Evolutionary conservation across 495 filamentous ascomycete species (phyloP).

Genomic region (Daldinia childiae): DNA sequence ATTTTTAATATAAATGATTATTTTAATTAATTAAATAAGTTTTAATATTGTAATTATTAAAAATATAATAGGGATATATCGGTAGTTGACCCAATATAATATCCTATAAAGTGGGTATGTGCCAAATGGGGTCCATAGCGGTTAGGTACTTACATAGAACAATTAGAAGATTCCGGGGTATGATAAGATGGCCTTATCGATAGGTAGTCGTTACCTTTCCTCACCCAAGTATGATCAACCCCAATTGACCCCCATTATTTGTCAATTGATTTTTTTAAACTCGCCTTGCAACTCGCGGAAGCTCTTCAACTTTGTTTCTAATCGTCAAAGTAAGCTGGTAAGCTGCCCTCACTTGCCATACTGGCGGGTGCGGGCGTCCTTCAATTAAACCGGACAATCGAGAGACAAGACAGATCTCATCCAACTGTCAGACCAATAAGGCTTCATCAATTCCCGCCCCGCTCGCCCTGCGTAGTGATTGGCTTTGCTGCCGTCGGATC

Average conservation of each 20-base stretch:
- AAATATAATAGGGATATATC: no score
- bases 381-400: conserved; percentile 30
- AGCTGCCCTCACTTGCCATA: conserved; percentile 16
- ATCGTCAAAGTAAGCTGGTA: conserved; percentile 6
- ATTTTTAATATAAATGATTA: no score
- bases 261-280: conserved; percentile 21
- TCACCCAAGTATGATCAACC: background rate
- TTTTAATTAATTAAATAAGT: no score
- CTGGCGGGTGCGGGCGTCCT: conserved; percentile 20
- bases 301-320: conserved; percentile 4
- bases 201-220: background rate
- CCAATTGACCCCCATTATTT: conserved; percentile 28
- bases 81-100: no score
- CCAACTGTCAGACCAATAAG: conserved; percentile 30
- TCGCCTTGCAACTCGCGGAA: conserved; percentile 1
- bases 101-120: no score
- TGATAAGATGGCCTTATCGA: no score
- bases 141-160: background rate
- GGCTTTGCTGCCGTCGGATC: conserved; percentile 29
- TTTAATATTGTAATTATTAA: no score
- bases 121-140: no score
- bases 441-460: conserved; percentile 24
- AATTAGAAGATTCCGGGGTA: no score
- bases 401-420: conserved; percentile 28
- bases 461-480: conserved; percentile 38